Percentiles rank a stretch among this genome's conserved stretches.
Conservation (phyloP, 495 filamentous ascomycete genomes). For the Entonaema liquescens region DNA sequence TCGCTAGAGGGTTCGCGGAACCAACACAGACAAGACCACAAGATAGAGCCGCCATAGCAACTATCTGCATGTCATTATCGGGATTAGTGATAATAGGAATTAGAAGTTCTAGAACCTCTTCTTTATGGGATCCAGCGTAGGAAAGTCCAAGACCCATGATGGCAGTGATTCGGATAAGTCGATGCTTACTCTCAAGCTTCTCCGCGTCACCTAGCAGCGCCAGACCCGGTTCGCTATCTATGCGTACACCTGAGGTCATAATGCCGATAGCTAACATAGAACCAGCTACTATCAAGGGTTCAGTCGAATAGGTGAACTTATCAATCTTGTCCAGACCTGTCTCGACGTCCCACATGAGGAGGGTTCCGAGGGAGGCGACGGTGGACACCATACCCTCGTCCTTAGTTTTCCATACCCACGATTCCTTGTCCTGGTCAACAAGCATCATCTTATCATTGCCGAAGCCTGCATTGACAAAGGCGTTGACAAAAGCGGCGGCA, state of each 20-base stretch:
- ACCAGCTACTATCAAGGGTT: conserved; percentile 89
- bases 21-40: conserved; percentile 93
- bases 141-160: conserved; percentile 97
- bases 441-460: conserved; percentile 98
- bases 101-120: conserved; percentile 79
- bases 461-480: conserved; percentile 94
- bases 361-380: conserved; percentile 87
- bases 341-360: conserved; percentile 91
- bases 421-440: conserved; percentile 78
- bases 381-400: conserved; percentile 98
- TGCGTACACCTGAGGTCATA: conserved; percentile 87
- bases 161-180: conserved; percentile 76
- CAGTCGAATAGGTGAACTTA: conserved; percentile 83
- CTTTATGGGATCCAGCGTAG: conserved; percentile 91
- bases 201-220: conserved; percentile 82
- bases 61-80: conserved; percentile 88
- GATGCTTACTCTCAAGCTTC: conserved; percentile 77
- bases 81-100: conserved; percentile 87
- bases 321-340: conserved; percentile 89
- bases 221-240: conserved; percentile 86
- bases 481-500: conserved; percentile 95
- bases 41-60: conserved; percentile 93
- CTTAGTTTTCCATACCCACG: conserved; percentile 99
- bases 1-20: conserved; percentile 86
- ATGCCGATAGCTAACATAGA: conserved; percentile 90